phyloP scores from a whole-genome alignment of 140 eudicot species.

The Senecio squalidus region DNA sequence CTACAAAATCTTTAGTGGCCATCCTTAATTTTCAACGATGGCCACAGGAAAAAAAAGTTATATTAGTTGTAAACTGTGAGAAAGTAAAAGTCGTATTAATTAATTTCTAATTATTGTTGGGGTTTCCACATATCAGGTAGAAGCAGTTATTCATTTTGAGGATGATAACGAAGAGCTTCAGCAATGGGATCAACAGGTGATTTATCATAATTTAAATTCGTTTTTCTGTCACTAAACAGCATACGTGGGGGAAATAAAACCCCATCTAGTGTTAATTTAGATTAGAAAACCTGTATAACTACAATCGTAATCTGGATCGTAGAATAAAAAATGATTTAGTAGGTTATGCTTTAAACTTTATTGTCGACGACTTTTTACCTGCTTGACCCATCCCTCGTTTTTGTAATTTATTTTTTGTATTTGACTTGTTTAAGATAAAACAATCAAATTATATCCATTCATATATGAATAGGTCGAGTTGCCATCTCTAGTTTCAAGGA shows the following conservation, averaged over 20 bases:
- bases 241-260: not conserved
- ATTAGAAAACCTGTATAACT: no score
- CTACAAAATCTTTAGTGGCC: no score
- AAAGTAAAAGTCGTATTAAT: not conserved
- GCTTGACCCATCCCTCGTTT: no score
- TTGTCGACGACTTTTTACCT: no score
- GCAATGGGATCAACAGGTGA: slow-evolving; percentile 99
- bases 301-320: no score
- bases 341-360: no score
- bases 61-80: not conserved
- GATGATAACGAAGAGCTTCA: slow-evolving; percentile 95
- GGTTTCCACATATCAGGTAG: slow-evolving; percentile 52
- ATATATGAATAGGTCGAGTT: no score
- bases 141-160: slow-evolving; percentile 94
- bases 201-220: not conserved
- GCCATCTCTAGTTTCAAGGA: no score
- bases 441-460: no score
- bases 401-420: no score
- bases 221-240: not conserved
- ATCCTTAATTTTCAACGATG: not conserved
- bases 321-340: no score
- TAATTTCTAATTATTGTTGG: not conserved
- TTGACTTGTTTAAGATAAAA: no score
- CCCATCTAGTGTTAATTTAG: not conserved
- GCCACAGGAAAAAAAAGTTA: not conserved